phyloP scores from a whole-genome alignment of 352 stramenopile genomes.

The Globisporangium rhizosaccharum region DNA sequence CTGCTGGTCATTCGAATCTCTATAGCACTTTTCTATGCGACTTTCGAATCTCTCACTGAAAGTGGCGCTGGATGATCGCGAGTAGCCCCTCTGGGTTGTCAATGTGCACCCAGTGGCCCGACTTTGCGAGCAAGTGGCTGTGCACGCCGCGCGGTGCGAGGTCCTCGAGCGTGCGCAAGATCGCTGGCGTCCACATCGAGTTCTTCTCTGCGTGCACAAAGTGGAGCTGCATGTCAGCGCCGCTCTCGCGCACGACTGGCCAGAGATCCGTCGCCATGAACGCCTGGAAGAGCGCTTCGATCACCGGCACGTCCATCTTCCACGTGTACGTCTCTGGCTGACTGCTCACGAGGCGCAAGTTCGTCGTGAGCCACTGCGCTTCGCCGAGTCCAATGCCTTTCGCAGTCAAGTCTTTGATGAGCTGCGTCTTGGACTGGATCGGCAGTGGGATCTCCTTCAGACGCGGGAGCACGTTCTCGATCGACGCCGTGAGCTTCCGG shows the following conservation, averaged over 20 bases:
- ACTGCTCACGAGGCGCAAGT: conserved; percentile 44
- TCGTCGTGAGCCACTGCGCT: conserved; percentile 80
- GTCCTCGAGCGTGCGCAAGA: conserved; percentile 38
- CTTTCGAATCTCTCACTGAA: conserved; percentile 3
- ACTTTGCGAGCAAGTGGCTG: conserved; percentile 61
- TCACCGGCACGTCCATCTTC: conserved; percentile 76
- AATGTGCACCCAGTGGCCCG: conserved; percentile 85
- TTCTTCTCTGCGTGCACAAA: conserved; percentile 76
- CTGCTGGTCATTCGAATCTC: neutral
- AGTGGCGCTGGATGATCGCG: conserved; percentile 49
- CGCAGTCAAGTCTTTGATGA: conserved; percentile 53
- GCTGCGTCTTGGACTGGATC: conserved; percentile 61
- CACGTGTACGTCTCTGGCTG: conserved; percentile 64
- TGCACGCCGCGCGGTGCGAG: conserved; percentile 45
- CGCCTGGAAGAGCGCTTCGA: conserved; percentile 67
- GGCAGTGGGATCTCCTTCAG: conserved; percentile 72
- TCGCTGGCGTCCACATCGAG: conserved; percentile 61
- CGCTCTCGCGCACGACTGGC: conserved; percentile 40
- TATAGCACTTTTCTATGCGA: neutral
- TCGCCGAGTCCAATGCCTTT: conserved; percentile 61
- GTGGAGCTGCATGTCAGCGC: conserved; percentile 48
- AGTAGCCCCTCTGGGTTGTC: conserved; percentile 76
- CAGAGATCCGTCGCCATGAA: conserved; percentile 68
- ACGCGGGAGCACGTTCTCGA: conserved; percentile 60
- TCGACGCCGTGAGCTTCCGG: conserved; percentile 57